Conservation (phyloP, 1,139 yeast genomes). For the Geotrichum australiense region DNA sequence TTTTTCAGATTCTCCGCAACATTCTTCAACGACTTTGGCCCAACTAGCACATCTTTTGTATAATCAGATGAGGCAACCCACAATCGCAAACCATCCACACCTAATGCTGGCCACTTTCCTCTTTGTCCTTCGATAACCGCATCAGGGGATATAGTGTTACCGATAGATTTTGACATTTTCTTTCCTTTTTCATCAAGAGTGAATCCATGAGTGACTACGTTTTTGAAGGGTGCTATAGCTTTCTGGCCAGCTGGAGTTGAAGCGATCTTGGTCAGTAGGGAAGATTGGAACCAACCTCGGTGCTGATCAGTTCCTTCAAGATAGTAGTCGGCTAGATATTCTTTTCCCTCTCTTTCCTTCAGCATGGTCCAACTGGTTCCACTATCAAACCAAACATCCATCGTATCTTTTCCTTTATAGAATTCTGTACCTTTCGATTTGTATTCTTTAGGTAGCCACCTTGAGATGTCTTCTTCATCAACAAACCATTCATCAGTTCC, state of each 20-base stretch:
- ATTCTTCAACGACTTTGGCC: conserved; percentile 63
- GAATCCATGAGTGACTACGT: conserved; percentile 88
- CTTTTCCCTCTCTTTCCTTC: conserved; percentile 34
- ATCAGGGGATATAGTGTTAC: conserved; percentile 73
- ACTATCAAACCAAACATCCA: conserved; percentile 99
- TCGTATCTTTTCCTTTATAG: conserved; percentile 73
- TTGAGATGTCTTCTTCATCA: conserved; percentile 42
- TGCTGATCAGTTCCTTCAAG: conserved; percentile 97
- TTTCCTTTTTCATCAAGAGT: conserved; percentile 76
- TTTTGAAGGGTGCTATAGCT: conserved; percentile 56
- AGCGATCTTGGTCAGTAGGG: conserved; percentile 72
- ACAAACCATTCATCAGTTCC: conserved; percentile 82
- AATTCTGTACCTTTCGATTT: conserved; percentile 38
- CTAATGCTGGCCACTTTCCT: conserved; percentile 57
- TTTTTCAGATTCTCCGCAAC: conserved; percentile 79
- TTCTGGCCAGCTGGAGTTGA: conserved; percentile 27
- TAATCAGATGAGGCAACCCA: conserved; percentile 91
- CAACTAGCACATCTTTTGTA: conserved; percentile 69
- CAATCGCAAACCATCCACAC: conserved; percentile 84
- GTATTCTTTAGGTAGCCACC: conserved; percentile 65
- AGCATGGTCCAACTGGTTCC: conserved; percentile 88
- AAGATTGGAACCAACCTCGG: conserved; percentile 98
- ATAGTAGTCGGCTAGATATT: conserved; percentile 59
- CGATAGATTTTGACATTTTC: conserved; percentile 92
- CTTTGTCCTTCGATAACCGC: conserved; percentile 60